phyloP scores from a whole-genome alignment of 805 yeast genomes.

The Cyberlindnera sargentensis region DNA sequence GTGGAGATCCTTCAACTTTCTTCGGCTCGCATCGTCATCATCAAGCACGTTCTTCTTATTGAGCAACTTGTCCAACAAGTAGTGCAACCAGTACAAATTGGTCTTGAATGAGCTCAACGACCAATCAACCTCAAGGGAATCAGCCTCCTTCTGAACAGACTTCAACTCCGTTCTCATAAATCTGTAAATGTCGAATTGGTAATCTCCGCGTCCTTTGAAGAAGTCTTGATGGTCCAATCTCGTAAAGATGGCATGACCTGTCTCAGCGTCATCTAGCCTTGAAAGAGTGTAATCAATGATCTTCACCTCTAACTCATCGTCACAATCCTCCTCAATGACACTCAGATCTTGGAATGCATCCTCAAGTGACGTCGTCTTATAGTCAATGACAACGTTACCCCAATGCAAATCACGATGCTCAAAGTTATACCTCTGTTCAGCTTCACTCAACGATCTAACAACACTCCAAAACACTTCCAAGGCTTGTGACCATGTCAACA shows the following conservation, averaged over 20 bases:
- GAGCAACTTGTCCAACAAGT: conserved; percentile 44
- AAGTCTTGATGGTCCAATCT: conserved; percentile 60
- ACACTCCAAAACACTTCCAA: conserved; percentile 47
- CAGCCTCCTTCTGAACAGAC: conserved; percentile 12
- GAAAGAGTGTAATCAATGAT: conserved; percentile 54
- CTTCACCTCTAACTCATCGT: conserved; percentile 30
- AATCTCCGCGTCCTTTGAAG: conserved; percentile 53
- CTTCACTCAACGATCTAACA: conserved; percentile 39
- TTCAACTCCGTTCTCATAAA: conserved; percentile 37
- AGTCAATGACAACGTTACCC: conserved; percentile 51
- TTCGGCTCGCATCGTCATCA: conserved; percentile 20
- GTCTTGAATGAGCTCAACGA: conserved; percentile 38
- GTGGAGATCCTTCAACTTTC: conserved; percentile 24
- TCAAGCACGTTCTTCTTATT: conserved; percentile 31
- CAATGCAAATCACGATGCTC: conserved; percentile 70
- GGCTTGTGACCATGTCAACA: conserved; percentile 34
- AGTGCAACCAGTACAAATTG: conserved; percentile 60
- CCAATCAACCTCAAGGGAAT: conserved; percentile 49
- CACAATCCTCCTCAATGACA: conserved; percentile 12
- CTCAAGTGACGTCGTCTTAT: conserved; percentile 14
- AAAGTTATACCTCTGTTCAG: conserved; percentile 46
- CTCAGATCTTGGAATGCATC: conserved; percentile 19
- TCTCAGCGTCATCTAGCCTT: conserved; percentile 33
- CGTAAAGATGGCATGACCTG: conserved; percentile 39
- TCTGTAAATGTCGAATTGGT: conserved; percentile 55